phyloP scores from a whole-genome alignment of 2,329 filamentous ascomycete genomes.

The Rhynchosporium graminicola region DNA sequence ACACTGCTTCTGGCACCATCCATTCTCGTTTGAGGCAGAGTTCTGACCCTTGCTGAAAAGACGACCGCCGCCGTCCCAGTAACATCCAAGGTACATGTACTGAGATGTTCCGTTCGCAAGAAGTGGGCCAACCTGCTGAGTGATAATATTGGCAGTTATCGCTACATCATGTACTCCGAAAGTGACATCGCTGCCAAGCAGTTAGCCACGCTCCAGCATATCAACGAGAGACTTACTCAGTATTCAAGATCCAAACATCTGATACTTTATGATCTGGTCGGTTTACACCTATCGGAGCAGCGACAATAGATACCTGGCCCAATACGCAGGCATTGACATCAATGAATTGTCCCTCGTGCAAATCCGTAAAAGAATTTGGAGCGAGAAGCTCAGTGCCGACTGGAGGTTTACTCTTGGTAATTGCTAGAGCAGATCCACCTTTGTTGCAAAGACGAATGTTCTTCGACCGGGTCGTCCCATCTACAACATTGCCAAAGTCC shows the following conservation, averaged over 20 bases:
- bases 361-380: conserved; percentile 39
- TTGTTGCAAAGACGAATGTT: conserved; percentile 44
- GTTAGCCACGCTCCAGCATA: neutral
- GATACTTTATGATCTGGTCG: conserved; percentile 37
- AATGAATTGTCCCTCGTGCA: conserved; percentile 43
- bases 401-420: conserved; percentile 45
- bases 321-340: conserved; percentile 38
- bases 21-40: conserved; percentile 41
- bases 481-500: conserved; percentile 41
- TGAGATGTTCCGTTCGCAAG: conserved; percentile 38
- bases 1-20: conserved; percentile 41
- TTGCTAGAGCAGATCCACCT: conserved; percentile 42
- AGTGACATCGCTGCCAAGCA: conserved; percentile 37
- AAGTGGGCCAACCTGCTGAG: conserved; percentile 43
- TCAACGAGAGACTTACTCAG: conserved; percentile 33
- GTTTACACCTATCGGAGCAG: conserved; percentile 39
- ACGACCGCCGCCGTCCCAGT: conserved; percentile 43
- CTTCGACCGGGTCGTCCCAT: conserved; percentile 37
- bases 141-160: conserved; percentile 41
- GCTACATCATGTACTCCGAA: conserved; percentile 45
- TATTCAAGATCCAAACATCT: conserved; percentile 45
- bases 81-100: conserved; percentile 45
- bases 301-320: conserved; percentile 41
- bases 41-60: conserved; percentile 40
- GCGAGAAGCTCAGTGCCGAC: conserved; percentile 40